Conservation (phyloP, 306 rosid species). For the Casuarina glauca region DNA sequence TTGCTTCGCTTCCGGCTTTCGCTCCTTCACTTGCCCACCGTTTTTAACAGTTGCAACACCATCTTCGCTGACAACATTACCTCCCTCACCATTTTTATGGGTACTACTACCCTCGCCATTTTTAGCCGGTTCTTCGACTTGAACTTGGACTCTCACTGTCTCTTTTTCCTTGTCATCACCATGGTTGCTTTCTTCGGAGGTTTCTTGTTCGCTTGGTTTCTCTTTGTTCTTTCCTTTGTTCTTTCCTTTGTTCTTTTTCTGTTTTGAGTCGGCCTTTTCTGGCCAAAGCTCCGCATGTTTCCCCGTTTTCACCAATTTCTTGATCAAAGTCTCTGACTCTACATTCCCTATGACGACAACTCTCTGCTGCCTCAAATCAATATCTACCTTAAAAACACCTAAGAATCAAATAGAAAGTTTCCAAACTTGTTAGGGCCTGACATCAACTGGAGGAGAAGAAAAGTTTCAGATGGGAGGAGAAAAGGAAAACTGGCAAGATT, state of each 20-base stretch:
- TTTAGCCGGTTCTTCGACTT: conserved; percentile 34
- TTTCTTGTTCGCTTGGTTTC: conserved; percentile 40
- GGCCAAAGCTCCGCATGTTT: conserved; percentile 84
- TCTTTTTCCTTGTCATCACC: conserved; percentile 42
- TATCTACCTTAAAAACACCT: conserved; percentile 63
- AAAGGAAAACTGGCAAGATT: neutral
- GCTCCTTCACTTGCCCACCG: conserved; percentile 40
- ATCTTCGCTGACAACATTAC: conserved; percentile 15
- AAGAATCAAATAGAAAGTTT: conserved; percentile 16
- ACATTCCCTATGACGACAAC: conserved; percentile 59
- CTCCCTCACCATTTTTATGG: conserved; percentile 16
- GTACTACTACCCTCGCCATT: conserved; percentile 21
- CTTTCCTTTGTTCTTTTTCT: conserved; percentile 42
- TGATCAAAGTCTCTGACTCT: conserved; percentile 54
- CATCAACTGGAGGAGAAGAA: neutral
- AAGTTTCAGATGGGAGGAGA: neutral
- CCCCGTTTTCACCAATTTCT: conserved; percentile 45
- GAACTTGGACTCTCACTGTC: conserved; percentile 31
- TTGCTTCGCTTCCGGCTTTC: conserved; percentile 40
- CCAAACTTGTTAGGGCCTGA: neutral
- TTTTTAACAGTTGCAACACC: conserved; percentile 28
- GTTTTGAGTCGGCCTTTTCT: conserved; percentile 34
- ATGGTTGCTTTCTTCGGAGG: conserved; percentile 41
- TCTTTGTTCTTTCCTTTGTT: conserved; percentile 36
- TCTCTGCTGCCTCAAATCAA: conserved; percentile 68